These are phyloP conservation scores for Cymodocea nodosa DNA, from an alignment of 116 monocot species.

Conservation along the genomic window DNA sequence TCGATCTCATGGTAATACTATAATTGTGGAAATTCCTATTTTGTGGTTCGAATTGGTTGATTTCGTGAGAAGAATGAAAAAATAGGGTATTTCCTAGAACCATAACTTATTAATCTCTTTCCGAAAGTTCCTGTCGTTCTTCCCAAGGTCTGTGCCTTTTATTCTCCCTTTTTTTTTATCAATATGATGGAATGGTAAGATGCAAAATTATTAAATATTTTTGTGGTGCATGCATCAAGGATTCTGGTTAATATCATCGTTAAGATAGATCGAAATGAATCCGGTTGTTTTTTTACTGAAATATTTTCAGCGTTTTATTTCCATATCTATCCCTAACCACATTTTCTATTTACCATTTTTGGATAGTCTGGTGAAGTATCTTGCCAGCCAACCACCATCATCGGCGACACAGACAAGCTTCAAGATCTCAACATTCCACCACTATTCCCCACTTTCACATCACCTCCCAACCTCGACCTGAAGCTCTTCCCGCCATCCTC, in stretches of 20 bases:
- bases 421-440: constrained; percentile 40
- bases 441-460: constrained; percentile 11
- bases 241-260: background rate
- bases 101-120: background rate
- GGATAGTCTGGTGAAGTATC: background rate
- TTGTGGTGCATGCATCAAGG: background rate
- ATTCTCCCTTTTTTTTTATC: background rate
- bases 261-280: background rate
- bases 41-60: background rate
- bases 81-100: no score
- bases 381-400: background rate
- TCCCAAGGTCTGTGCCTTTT: background rate
- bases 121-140: no score
- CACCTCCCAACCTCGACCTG: constrained; percentile 23
- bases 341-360: background rate
- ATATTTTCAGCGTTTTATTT: no score
- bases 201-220: background rate
- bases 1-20: constrained; percentile 26
- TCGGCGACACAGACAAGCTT: background rate
- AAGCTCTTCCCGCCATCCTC: constrained; percentile 13
- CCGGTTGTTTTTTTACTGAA: background rate
- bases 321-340: background rate
- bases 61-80: background rate
- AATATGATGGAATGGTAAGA: background rate
- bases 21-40: background rate